Evolutionary conservation across 352 stramenopile species (phyloP).

Genomic region (Ophiocytium majus): DNA sequence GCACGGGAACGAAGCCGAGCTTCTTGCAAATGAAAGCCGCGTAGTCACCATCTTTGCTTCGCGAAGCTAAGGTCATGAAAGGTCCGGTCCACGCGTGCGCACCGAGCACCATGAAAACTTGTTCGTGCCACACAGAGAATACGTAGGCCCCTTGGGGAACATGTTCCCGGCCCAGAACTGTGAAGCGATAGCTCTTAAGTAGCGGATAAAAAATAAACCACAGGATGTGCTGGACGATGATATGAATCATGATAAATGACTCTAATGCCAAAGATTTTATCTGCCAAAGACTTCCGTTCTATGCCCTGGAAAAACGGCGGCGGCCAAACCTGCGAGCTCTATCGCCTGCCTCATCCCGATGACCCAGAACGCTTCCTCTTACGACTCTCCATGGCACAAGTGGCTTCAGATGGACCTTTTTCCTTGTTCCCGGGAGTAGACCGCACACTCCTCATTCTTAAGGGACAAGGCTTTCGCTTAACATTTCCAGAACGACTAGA

Average conservation of each 20-base stretch:
- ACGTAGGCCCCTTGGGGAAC: neutral
- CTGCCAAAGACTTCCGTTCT: too few relatives aligned
- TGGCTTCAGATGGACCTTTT: too few relatives aligned
- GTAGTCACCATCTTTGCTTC: slow-evolving; percentile 11
- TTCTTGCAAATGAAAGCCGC: neutral
- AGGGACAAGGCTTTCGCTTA: too few relatives aligned
- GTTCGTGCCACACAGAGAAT: neutral
- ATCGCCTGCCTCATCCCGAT: too few relatives aligned
- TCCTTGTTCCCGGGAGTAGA: too few relatives aligned
- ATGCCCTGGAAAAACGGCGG: too few relatives aligned
- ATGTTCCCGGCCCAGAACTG: neutral
- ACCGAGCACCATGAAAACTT: neutral
- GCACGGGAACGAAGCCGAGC: slow-evolving; percentile 1
- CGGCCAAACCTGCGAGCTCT: too few relatives aligned
- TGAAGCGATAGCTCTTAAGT: neutral
- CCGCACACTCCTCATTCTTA: too few relatives aligned
- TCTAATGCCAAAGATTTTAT: too few relatives aligned
- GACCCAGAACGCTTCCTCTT: too few relatives aligned
- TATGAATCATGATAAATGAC: slow-evolving; percentile 12
- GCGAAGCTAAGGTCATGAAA: neutral
- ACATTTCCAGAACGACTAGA: too few relatives aligned
- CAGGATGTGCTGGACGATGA: neutral
- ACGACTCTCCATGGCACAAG: too few relatives aligned
- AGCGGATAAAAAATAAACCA: neutral
- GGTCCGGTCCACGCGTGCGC: neutral